Conservation (phyloP, 164 flowering plant genomes). For the Aristolochia fimbriata region DNA sequence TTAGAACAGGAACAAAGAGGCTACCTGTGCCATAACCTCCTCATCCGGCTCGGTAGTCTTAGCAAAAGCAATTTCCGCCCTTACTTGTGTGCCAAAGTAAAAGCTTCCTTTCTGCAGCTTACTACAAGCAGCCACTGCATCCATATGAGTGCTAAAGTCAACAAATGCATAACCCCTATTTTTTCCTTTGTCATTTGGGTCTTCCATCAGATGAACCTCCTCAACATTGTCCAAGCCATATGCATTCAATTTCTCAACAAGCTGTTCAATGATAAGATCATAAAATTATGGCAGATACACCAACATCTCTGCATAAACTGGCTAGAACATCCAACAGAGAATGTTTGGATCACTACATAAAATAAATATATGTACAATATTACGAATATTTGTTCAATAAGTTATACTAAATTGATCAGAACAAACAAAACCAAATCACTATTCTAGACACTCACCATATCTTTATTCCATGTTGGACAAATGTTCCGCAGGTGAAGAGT, state of each 20-base stretch:
- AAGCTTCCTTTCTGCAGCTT: conserved; percentile 17
- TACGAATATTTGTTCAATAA: too few relatives aligned
- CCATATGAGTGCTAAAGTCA: conserved; percentile 24
- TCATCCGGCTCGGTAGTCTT: conserved; percentile 22
- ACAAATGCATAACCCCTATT: conserved; percentile 28
- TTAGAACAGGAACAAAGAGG: background rate
- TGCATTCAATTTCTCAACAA: conserved; percentile 13
- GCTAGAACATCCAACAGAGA: background rate
- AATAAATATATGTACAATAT: too few relatives aligned
- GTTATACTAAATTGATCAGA: background rate
- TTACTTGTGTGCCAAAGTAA: conserved; percentile 17
- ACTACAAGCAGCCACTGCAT: conserved; percentile 23
- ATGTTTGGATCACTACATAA: too few relatives aligned
- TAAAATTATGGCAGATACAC: conserved; percentile 1
- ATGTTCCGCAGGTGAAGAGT: conserved; percentile 24
- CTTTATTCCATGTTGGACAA: conserved; percentile 25
- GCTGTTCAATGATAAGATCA: conserved; percentile 13
- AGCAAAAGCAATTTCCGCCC: conserved; percentile 23
- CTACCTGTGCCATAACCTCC: conserved; percentile 25
- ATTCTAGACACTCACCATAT: conserved; percentile 8
- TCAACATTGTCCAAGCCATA: conserved; percentile 19
- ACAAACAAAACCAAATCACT: background rate
- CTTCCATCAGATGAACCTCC: conserved; percentile 21
- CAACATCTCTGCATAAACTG: background rate
- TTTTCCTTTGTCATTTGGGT: conserved; percentile 13